Percentiles rank a stretch among this genome's conserved stretches.
Evolutionary conservation across 2,329 filamentous ascomycete species (phyloP).

Genomic region (Colletotrichum chrysophilum): DNA sequence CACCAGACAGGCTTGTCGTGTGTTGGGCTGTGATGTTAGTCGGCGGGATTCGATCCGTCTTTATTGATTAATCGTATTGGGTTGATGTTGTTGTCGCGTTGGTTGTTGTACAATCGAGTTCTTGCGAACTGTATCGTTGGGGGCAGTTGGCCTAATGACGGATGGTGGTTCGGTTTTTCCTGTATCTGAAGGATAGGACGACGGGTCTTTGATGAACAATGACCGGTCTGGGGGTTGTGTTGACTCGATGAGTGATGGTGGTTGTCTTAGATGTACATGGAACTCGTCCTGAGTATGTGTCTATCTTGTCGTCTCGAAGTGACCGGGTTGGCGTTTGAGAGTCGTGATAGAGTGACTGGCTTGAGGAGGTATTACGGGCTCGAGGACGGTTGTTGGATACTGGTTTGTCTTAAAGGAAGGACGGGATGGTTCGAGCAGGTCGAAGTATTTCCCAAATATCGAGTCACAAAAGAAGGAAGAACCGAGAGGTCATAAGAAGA

Average conservation of each 20-base stretch:
- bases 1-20: slow-evolving; percentile 29
- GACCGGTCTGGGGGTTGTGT: slow-evolving; percentile 14
- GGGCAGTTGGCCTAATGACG: slow-evolving; percentile 38
- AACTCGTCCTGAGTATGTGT: slow-evolving; percentile 29
- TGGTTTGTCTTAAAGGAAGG: slow-evolving; percentile 47
- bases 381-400: slow-evolving; percentile 21
- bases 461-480: slow-evolving; percentile 56
- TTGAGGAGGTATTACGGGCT: slow-evolving; percentile 32
- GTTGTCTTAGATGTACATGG: slow-evolving; percentile 36
- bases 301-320: slow-evolving; percentile 11
- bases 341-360: slow-evolving; percentile 28
- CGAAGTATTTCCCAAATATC: slow-evolving; percentile 47
- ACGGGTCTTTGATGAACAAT: slow-evolving; percentile 36
- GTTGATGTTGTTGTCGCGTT: slow-evolving; percentile 10
- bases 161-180: slow-evolving; percentile 8
- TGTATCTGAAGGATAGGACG: slow-evolving; percentile 48
- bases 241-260: slow-evolving; percentile 22
- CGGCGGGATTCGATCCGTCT: slow-evolving; percentile 3
- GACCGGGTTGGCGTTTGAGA: slow-evolving; percentile 27
- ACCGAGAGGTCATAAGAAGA: slow-evolving; percentile 53
- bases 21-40: slow-evolving; percentile 14
- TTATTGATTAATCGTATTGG: neutral
- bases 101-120: slow-evolving; percentile 30
- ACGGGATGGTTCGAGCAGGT: slow-evolving; percentile 36
- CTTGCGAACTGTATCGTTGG: slow-evolving; percentile 26